Evolutionary conservation across 1,284 basidiomycete genomes (phyloP).

Genomic region (Ceratobasidium sp.): DNA sequence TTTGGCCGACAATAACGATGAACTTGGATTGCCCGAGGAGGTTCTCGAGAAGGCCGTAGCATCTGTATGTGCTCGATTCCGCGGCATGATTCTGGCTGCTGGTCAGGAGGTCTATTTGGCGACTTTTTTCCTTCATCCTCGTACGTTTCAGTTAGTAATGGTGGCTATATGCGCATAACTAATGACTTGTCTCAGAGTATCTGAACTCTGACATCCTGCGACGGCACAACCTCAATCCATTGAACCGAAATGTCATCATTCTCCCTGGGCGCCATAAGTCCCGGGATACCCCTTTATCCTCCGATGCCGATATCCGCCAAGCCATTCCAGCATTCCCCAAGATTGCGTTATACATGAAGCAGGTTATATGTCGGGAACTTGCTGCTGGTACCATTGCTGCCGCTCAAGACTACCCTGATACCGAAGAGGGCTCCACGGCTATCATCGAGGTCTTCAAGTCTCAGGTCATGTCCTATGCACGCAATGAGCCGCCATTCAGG

Average conservation of each 20-base stretch:
- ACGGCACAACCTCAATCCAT: slow-evolving; percentile 9
- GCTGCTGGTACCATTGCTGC: slow-evolving; percentile 13
- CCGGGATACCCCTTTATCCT: neutral
- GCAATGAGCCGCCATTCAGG: slow-evolving; percentile 22
- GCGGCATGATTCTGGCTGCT: slow-evolving; percentile 41
- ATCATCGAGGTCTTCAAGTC: slow-evolving; percentile 34
- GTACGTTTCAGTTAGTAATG: slow-evolving; percentile 29
- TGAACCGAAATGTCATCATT: neutral
- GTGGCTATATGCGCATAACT: too few relatives aligned
- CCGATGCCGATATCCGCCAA: slow-evolving; percentile 17
- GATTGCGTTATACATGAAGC: slow-evolving; percentile 32
- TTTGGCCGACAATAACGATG: slow-evolving; percentile 32
- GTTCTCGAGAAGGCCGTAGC: neutral
- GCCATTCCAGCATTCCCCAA: slow-evolving; percentile 21
- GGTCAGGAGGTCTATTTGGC: slow-evolving; percentile 39
- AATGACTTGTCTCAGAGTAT: neutral
- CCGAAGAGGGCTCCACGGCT: neutral
- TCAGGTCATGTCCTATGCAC: slow-evolving; percentile 32
- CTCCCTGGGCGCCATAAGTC: neutral
- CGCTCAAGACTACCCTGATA: neutral
- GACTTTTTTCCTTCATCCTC: slow-evolving; percentile 38
- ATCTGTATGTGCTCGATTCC: slow-evolving; percentile 22
- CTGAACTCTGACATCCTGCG: slow-evolving; percentile 3
- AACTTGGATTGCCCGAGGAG: slow-evolving; percentile 14
- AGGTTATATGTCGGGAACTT: slow-evolving; percentile 26